These are phyloP conservation scores for Clarireedia monteithiana DNA, from an alignment of 2,329 filamentous ascomycete genomes.

Conservation along the genomic window DNA sequence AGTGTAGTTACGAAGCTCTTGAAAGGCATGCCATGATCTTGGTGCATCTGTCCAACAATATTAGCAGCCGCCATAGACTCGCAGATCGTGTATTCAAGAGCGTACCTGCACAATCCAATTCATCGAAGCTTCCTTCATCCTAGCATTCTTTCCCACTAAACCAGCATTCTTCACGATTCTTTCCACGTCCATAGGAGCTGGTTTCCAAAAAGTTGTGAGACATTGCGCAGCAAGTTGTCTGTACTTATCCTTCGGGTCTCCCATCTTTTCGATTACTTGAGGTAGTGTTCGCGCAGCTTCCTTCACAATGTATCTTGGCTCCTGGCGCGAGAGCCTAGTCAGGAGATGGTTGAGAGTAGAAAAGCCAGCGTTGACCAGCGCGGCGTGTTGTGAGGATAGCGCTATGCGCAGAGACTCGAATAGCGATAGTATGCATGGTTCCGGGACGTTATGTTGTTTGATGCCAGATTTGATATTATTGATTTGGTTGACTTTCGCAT, in stretches of 20 bases:
- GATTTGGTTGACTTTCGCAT: constrained; percentile 63
- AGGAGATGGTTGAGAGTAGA: constrained; percentile 82
- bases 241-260: constrained; percentile 81
- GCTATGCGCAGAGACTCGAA: constrained; percentile 77
- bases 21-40: constrained; percentile 71
- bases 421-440: constrained; percentile 59
- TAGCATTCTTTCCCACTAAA: constrained; percentile 70
- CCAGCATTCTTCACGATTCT: constrained; percentile 69
- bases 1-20: constrained; percentile 73
- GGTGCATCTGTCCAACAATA: constrained; percentile 56
- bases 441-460: constrained; percentile 86
- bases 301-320: constrained; percentile 63
- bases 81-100: neutral
- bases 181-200: constrained; percentile 67
- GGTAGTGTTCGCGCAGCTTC: constrained; percentile 66
- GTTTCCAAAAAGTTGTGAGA: constrained; percentile 68
- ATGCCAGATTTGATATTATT: constrained; percentile 77
- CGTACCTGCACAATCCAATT: constrained; percentile 73
- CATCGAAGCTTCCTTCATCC: constrained; percentile 79
- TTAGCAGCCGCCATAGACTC: neutral
- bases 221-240: constrained; percentile 66
- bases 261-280: constrained; percentile 74
- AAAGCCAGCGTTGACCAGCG: constrained; percentile 75
- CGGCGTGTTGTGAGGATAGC: constrained; percentile 67
- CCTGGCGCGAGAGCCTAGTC: constrained; percentile 78